Base-by-base conservation (phyloP, 345 rosid genomes). In the Clausena lansium region DNA sequence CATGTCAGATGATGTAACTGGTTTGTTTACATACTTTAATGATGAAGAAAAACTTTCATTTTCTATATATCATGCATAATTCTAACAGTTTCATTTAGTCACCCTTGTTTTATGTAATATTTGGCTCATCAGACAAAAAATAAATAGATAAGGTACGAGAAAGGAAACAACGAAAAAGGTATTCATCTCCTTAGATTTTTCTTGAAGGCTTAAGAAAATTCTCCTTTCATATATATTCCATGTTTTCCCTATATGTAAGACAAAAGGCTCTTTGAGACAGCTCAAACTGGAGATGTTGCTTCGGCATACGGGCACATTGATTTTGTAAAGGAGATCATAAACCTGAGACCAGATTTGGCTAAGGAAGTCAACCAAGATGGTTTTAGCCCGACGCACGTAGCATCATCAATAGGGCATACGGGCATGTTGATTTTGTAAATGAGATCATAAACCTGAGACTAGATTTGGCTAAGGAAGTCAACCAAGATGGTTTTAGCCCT, bases 361-460 rank as follows among this genome's bases (percentile, higher is more conserved):
- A 69, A 67, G 36, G 86, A 89, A 35, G 65, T 83, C 74, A 84
- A 84, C 33, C 78, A 76, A 75, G 82, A 82, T 1, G 89, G 86
- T 35, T 86, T 64, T 30, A 83, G 81, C 85, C 83, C 83, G 65
- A 68, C 86, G 76, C 90, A 89, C 66, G 45, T 78, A 20, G 92
- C 90, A 32, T 87, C 87, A 9, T 85, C 79, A 52, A 78, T 80
- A 4, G 90, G 87, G 9, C 84, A 20, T 25, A 77, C 0, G 82
- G 82, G 38, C 85, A 85, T 22, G 28, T 65, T 70, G 81, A 50
- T 24, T 74, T 84, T 67, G 75, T 72, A 17, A 81, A 76, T 41
- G 82, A 82, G 75, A 68, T 83, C 28, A 30, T 78, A 14, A 74
- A 76, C 38, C 62, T 82, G 66, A 82, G 70, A 67, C 85, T 86